A percentile compares a stretch with the other conserved stretches of the same genome.
Conservation (phyloP, 2,329 filamentous ascomycete species). For the Pseudofabraea citricarpa region DNA sequence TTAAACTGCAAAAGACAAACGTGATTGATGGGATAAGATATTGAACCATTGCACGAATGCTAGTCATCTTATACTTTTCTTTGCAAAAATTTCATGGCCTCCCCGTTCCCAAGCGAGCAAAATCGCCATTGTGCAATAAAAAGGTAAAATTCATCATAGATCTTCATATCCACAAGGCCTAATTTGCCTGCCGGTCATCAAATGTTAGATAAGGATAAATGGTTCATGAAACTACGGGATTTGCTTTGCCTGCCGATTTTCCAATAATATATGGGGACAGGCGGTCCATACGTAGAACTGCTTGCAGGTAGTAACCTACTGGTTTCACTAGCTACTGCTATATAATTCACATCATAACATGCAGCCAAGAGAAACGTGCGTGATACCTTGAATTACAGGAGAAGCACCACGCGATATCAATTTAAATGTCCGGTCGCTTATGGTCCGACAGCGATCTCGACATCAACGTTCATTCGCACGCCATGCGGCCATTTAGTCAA, state of each 20-base stretch:
- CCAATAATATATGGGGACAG: not conserved
- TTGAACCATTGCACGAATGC: no score
- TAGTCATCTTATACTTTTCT: no score
- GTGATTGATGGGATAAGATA: no score
- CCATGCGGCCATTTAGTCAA: not conserved
- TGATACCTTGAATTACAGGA: no score
- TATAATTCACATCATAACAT: not conserved
- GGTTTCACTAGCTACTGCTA: not conserved
- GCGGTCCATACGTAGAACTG: not conserved
- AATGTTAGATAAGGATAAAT: not conserved
- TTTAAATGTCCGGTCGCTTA: not conserved
- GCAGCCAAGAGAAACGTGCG: no score
- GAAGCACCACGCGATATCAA: not conserved
- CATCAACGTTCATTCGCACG: not conserved
- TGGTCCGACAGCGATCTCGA: conserved; percentile 8
- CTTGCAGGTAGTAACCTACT: not conserved
- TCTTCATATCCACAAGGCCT: not conserved
- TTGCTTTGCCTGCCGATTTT: not conserved
- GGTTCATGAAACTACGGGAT: not conserved
- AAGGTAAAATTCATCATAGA: not conserved
- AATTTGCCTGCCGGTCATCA: not conserved
- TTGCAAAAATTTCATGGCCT: no score
- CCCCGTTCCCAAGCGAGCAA: no score
- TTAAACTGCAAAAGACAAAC: no score
- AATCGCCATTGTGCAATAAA: not conserved